phyloP scores from a whole-genome alignment of 1,139 yeast genomes.

The Protomyces inundatus region DNA sequence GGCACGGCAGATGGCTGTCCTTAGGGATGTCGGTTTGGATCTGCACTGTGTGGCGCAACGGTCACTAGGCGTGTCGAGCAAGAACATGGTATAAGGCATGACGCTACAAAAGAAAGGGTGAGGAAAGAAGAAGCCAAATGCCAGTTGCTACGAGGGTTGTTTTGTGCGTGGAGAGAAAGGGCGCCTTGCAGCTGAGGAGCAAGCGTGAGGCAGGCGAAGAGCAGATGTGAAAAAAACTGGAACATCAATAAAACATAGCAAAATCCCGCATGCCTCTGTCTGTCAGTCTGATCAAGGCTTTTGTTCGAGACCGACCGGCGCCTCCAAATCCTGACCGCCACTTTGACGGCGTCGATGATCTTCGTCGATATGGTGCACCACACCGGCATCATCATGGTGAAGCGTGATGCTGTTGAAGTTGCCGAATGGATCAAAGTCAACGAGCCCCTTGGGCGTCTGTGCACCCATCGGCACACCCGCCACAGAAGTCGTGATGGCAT shows the following conservation, averaged over 20 bases:
- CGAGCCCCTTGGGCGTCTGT: constrained; percentile 33
- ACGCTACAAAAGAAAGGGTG: too few relatives aligned
- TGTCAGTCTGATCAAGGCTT: too few relatives aligned
- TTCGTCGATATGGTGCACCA: constrained; percentile 16
- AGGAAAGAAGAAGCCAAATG: too few relatives aligned
- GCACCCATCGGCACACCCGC: constrained; percentile 43
- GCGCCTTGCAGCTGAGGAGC: too few relatives aligned
- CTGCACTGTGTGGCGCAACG: constrained; percentile 49
- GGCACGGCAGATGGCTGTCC: constrained; percentile 55
- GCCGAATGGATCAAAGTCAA: constrained; percentile 68
- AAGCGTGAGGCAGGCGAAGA: too few relatives aligned
- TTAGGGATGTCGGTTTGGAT: constrained; percentile 65
- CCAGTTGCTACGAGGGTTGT: too few relatives aligned
- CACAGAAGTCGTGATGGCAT: constrained; percentile 30
- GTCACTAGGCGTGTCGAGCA: not conserved
- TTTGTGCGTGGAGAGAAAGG: too few relatives aligned
- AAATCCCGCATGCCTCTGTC: too few relatives aligned
- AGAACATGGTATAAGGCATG: too few relatives aligned
- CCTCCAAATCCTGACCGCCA: constrained; percentile 9
- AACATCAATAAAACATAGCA: too few relatives aligned
- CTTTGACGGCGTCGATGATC: constrained; percentile 19
- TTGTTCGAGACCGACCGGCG: not conserved
- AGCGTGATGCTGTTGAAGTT: constrained; percentile 84
- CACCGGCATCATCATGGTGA: constrained; percentile 49
- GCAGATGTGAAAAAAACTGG: too few relatives aligned